Base-by-base conservation (phyloP, 2,329 filamentous ascomycete species). In the Cladosporium velox region DNA sequence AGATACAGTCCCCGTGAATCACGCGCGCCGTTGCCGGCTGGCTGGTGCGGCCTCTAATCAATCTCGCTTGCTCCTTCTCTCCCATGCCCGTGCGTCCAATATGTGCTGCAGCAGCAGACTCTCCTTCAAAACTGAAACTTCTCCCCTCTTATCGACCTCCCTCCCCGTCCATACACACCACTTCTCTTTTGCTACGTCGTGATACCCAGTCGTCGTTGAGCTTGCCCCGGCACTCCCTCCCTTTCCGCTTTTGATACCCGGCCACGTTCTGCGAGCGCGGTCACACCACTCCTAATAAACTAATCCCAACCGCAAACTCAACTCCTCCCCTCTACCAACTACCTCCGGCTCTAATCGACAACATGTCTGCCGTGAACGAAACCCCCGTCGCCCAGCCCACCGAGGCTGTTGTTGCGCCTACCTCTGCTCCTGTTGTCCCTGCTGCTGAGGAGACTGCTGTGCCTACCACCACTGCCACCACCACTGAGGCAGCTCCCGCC, bases 401-500 rank as follows among this genome's bases (percentile, higher is more conserved):
- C 51, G 60, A 66, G 63, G 65, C 59, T 12, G 64, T 65, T 49
- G 64, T 55, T 49, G 58, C 59, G 52, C 51, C 61, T 32, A 65
- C 67, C 55, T 60, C 57, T 32, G 63, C 67, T 65, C 55, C 61
- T 55, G 65, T 51, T 41, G 57, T 47, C 21, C 51, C 61, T 34
- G 57, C 38, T 15, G 57, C 38, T 11, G 61, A 65, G 32, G 61
- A 64, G 51, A 34, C 54, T 38, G 57, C 58, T 55, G 62, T 49
- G 47, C 60, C 32, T 12, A 44, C 38, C n/a, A 21, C 55, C n/a
- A 47, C 49, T 32, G 30, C 30, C 38, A 47, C 55, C 52, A 34
- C 32, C 38, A 47, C 55, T 47, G 66, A 70, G 63, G 71, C 72
- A 55, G 77, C 78, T 66, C 75, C 78, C 66, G 74, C 73, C 55